Evolutionary conservation across 2,329 filamentous ascomycete species (phyloP), one percentile per base, ranked within the genome.

Genomic region (Aspergillus udagawae): DNA sequence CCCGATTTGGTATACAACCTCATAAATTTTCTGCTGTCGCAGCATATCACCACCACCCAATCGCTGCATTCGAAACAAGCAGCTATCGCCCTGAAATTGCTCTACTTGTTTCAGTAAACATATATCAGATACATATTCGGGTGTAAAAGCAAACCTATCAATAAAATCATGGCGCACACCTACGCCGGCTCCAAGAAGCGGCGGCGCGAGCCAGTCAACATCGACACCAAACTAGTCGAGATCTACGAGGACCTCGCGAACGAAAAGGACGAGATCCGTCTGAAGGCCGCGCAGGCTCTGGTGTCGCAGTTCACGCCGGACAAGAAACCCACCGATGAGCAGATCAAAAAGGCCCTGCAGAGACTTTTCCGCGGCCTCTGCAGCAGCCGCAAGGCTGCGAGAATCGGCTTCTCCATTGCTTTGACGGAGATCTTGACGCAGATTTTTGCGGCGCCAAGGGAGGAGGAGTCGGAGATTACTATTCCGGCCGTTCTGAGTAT

Each of bases 331-430:
- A 66, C 69, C 14, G 70, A 74, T 55, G 77, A 79, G 29, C 70
- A 77, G 55, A 72, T 77, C 50, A 67, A 71, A 53, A 75, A 75
- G 54, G 69, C 70, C 1, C 60, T 80, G 61, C 83, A 84, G 69
- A 83, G 89, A 27, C 80, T 99, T 41, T 91, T 97, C 72, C 86
- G 90, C 54, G 94, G 94, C 44, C 85, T 97, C 20, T 92, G 92
- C 60, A 97, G 92, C 71, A 88, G 91, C 54, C 87, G 91, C 56
- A 96, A 96, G 77, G 91, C 90, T 12, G 91, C 93, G 20, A 84
- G 94, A 27, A 78, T 94, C 52, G 94, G 94, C 3, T 97, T 96
- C 72, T 96, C 91, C 54, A 82, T 97, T 55, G 93, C 93, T 0
- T 78, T 97, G 63, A 89, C 92, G 0, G 92, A 97, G 73, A 78